Evolutionary conservation across 495 filamentous ascomycete genomes (phyloP), one percentile per base, ranked within the genome.

Genomic region (Pyrenula aspistea): DNA sequence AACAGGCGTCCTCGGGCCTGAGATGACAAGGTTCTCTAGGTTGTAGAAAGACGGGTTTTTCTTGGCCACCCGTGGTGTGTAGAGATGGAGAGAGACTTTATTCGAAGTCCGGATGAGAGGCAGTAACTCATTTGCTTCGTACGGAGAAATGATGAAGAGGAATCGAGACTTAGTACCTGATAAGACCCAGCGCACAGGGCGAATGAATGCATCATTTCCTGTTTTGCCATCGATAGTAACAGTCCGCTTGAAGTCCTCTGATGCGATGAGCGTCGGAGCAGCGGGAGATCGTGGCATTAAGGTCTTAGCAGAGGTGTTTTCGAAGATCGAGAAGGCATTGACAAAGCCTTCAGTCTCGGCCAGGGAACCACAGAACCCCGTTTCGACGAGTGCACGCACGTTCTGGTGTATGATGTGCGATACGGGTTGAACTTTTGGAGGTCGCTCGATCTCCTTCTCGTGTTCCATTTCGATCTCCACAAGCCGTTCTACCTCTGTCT

Each of bases 101-200:
- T 53, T 59, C 1, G 65, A 70, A 25, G 56, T 22, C 2, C 51
- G 51, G 22, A 83, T 75, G 2, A 12, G 53, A 0, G 68, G 63
- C n/a, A 78, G 65, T 2, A 87, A 65, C 21, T 63, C 11, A 25
- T 84, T 71, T 8, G 81, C 84, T 61, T 90, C 85, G 53, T 63
- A 82, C 8, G 81, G 79, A 64, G 83, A 87, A 57, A 88, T 71
- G 21, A 87, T 65, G 15, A 86, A 65, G 57, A 82, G 68, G 25
- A 59, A 53, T 2, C 61, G 49, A 22, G 53, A 31, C 25, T 63
- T 60, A 20, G n/a, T 50, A 54, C 61, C 56, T 12, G 72, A 75
- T 8, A 85, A 57, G 11, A 88, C 63, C 82, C 82, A 88, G 25
- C 82, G 72, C 1, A 85, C 82, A 0, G 73, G 71, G 1, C 81